Evolutionary conservation across 306 rosid species (phyloP).

Genomic region (Acmispon strigosus): DNA sequence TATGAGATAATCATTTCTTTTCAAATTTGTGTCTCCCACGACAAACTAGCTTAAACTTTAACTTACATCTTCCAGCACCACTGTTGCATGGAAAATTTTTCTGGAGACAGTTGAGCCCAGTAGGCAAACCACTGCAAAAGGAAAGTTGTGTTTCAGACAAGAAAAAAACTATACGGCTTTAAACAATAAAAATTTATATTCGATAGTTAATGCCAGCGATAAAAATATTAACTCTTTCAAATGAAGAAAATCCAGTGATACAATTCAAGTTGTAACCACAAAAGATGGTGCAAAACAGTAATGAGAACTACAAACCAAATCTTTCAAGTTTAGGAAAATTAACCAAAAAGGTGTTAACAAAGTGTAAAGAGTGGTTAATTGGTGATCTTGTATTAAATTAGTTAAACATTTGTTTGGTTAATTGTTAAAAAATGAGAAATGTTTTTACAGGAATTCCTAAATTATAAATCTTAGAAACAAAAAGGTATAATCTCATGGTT

Average conservation of each 20-base stretch:
- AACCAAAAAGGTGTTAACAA: background rate
- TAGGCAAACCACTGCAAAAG: conserved; percentile 53
- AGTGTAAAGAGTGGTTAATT: background rate
- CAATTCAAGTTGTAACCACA: background rate
- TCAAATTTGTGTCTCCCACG: background rate
- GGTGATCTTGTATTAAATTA: background rate
- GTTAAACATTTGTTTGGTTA: background rate
- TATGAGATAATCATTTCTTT: background rate
- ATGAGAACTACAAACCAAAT: background rate
- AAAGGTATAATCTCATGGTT: background rate
- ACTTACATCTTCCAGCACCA: conserved; percentile 58
- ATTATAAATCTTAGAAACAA: background rate
- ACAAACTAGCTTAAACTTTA: conserved; percentile 9
- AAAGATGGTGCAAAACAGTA: background rate
- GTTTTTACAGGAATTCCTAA: background rate
- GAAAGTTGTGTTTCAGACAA: background rate
- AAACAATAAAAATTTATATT: background rate
- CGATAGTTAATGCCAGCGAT: background rate
- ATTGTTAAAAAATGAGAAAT: background rate
- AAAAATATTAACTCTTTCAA: background rate
- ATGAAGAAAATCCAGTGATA: background rate
- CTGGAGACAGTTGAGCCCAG: conserved; percentile 68
- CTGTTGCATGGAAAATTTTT: conserved; percentile 55
- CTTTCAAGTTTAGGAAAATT: background rate
- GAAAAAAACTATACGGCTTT: background rate